Evolutionary conservation across 2,329 filamentous ascomycete genomes (phyloP).

Genomic region (Colletotrichum filicis): DNA sequence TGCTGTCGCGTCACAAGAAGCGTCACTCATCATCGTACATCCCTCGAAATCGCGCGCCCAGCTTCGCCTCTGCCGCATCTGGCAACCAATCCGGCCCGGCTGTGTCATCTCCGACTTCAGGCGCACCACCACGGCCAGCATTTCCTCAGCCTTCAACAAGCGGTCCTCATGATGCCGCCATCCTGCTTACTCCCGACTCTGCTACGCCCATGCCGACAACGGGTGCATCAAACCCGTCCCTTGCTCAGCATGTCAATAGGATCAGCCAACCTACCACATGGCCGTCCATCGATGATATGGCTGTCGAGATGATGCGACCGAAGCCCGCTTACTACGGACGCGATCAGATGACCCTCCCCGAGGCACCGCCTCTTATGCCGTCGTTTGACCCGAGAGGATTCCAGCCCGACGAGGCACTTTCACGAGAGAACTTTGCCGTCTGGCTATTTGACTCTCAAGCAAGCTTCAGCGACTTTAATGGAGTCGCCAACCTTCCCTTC

Average conservation of each 20-base stretch:
- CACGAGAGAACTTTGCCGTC: conserved; percentile 57
- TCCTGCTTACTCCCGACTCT: conserved; percentile 56
- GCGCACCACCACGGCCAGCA: conserved; percentile 26
- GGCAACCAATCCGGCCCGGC: background rate
- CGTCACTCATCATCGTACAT: conserved; percentile 68
- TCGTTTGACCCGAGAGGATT: conserved; percentile 46
- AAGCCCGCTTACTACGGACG: conserved; percentile 51
- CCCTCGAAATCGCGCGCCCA: conserved; percentile 61
- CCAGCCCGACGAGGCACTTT: conserved; percentile 47
- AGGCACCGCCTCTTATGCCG: conserved; percentile 47
- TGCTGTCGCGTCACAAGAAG: conserved; percentile 76
- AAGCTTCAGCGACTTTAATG: conserved; percentile 52
- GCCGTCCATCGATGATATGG: conserved; percentile 48
- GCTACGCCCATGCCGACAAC: conserved; percentile 42
- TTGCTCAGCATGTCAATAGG: conserved; percentile 15
- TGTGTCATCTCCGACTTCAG: conserved; percentile 36
- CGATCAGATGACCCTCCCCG: conserved; percentile 42
- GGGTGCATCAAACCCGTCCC: conserved; percentile 25
- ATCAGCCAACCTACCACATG: conserved; percentile 44
- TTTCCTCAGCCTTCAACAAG: conserved; percentile 42
- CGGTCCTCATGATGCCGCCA: conserved; percentile 57
- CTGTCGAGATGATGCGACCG: conserved; percentile 48
- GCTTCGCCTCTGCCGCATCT: conserved; percentile 51
- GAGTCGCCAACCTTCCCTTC: conserved; percentile 56
- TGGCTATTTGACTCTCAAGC: conserved; percentile 63